Evolutionary conservation across 2,329 filamentous ascomycete genomes (phyloP), one percentile per base, ranked within the genome.

Genomic region (Alternaria burnsii): DNA sequence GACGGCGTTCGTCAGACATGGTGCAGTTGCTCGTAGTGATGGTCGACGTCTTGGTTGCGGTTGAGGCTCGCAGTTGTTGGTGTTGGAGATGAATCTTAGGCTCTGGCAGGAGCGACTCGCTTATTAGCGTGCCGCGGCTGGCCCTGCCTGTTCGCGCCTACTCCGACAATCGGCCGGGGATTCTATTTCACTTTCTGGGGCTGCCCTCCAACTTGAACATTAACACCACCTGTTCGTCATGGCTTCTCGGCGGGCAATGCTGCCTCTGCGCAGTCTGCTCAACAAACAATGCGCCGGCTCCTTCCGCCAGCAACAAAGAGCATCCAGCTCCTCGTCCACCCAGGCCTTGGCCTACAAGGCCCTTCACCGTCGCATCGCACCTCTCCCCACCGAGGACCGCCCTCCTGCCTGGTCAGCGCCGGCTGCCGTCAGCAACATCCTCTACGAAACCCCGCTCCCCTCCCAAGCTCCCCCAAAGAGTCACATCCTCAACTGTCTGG

Each of bases 281-380:
- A 62, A 55, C 57, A 63, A 66, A 53, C 74, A 71, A 61, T 72
- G 70, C 67, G 67, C 69, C 60, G 62, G 65, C 55, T 61, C 67
- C 55, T 48, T 65, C 60, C 72, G 69, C 55, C 63, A 71, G 72
- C 72, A 79, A 68, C 62, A 65, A 69, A 69, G 76, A 44, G 71
- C 73, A 50, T 79, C 82, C 70, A 78, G 74, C 71, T 80, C 82
- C 43, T 91, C 88, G 67, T 97, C 94, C 56, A 98, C 94, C 69
- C 95, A 93, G 57, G 94, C 95, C 65, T 88, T 98, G 66, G 94
- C 94, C 74, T 98, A 98, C 88, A 99, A 99, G 85, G 93, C 94
- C 59, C 87, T 98, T 65, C 94, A 97, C 77, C 91, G 93, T 73
- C 92, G 94, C 68, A 91, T 94, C 62, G 90, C 92, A 20, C 92